Evolutionary conservation across 2,329 filamentous ascomycete genomes (phyloP).

Genomic region (Aspergillus tanneri): DNA sequence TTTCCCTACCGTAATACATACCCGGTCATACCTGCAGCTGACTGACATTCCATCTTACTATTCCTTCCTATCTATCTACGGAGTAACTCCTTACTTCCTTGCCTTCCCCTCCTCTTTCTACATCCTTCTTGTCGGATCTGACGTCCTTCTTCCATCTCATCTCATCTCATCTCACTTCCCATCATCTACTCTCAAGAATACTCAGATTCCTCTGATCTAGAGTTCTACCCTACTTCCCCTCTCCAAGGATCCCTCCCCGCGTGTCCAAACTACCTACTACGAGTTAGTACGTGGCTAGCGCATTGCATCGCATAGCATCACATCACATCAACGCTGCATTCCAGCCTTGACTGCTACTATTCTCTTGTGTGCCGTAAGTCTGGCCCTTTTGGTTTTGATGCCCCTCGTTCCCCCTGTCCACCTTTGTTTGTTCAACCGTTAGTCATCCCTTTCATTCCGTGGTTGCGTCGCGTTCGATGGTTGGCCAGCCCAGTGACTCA

Average conservation of each 20-base stretch:
- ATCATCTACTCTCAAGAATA: neutral
- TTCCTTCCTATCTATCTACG: slow-evolving; percentile 15
- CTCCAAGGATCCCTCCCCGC: slow-evolving; percentile 14
- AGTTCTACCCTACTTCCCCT: neutral
- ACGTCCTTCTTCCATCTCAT: slow-evolving; percentile 7
- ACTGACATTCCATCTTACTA: slow-evolving; percentile 17
- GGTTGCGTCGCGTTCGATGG: slow-evolving; percentile 10
- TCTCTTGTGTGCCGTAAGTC: slow-evolving; percentile 18
- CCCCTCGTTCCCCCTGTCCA: neutral
- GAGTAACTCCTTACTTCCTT: slow-evolving; percentile 13
- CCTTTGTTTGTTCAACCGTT: slow-evolving; percentile 1
- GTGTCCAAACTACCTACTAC: slow-evolving; percentile 14
- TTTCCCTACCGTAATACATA: neutral
- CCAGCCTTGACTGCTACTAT: slow-evolving; percentile 12
- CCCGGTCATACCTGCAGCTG: neutral
- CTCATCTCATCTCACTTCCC: neutral
- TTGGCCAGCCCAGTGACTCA: slow-evolving; percentile 25
- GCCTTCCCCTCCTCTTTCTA: slow-evolving; percentile 9
- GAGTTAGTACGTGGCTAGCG: slow-evolving; percentile 17
- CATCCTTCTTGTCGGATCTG: slow-evolving; percentile 4
- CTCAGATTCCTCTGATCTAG: neutral
- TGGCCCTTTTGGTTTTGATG: neutral
- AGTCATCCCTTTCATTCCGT: slow-evolving; percentile 10
- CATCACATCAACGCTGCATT: slow-evolving; percentile 17
- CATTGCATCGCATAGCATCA: slow-evolving; percentile 27